Conservation (phyloP, 768 basidiomycete genomes). For the Postia placenta region DNA sequence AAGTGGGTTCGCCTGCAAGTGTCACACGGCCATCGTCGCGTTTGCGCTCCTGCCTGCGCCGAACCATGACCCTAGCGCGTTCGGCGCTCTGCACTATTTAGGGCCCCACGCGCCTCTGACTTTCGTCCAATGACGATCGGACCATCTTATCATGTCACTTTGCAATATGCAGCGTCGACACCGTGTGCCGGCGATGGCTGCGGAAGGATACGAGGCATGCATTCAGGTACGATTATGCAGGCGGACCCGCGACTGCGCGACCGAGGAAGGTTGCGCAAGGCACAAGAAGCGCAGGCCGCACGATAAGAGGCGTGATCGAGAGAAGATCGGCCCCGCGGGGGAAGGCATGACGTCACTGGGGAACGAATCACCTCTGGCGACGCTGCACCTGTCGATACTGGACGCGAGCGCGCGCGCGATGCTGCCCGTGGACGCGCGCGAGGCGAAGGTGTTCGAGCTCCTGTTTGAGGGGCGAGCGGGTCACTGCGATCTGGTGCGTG, state of each 20-base stretch:
- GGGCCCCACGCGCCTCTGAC: no score
- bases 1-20: no score
- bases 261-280: not conserved
- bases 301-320: not conserved
- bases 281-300: not conserved
- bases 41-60: no score
- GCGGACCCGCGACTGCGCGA: not conserved
- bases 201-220: not conserved
- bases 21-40: no score
- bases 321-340: not conserved
- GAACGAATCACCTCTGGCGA: no score
- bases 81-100: no score
- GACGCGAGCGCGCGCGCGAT: slow-evolving; percentile 36
- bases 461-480: slow-evolving; percentile 57
- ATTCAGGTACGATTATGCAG: not conserved
- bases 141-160: not conserved
- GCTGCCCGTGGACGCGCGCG: slow-evolving; percentile 32
- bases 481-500: no score
- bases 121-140: not conserved
- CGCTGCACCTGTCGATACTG: slow-evolving; percentile 40
- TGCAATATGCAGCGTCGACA: no score
- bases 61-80: no score
- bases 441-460: slow-evolving; percentile 60
- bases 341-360: not conserved
- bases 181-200: not conserved